Percentiles rank a stretch among this genome's conserved stretches.
These are phyloP conservation scores for Umbelopsis ramanniana DNA, from an alignment of 192 early-diverging fungal species.

Conservation along the genomic window DNA sequence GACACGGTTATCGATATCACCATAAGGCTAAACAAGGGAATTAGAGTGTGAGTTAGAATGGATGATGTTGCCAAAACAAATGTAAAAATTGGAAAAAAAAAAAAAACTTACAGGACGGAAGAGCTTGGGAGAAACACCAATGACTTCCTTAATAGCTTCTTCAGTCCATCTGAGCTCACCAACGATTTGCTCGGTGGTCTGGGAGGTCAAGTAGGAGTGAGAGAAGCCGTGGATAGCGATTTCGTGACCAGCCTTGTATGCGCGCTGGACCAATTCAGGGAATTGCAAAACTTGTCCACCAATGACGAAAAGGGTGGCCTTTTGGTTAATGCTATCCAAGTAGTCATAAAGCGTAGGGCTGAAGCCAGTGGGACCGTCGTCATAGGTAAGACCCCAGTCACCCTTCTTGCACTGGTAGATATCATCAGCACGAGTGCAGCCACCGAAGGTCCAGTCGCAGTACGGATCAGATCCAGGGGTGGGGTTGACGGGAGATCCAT, in stretches of 20 bases:
- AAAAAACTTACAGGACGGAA: constrained; percentile 54
- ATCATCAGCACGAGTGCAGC: constrained; percentile 50
- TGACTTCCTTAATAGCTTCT: constrained; percentile 50
- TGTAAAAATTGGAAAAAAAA: no score
- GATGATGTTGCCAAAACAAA: no score
- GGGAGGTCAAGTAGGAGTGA: constrained; percentile 53
- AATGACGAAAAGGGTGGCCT: constrained; percentile 55
- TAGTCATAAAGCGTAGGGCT: constrained; percentile 48
- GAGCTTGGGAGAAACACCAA: constrained; percentile 57
- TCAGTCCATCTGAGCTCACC: constrained; percentile 65
- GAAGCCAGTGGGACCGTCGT: constrained; percentile 53
- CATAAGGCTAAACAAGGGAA: constrained; percentile 51
- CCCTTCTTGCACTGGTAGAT: constrained; percentile 53
- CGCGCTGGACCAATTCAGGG: constrained; percentile 45
- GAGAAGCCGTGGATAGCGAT: constrained; percentile 67
- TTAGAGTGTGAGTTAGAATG: background rate
- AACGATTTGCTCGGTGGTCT: constrained; percentile 67
- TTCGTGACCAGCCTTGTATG: constrained; percentile 45
- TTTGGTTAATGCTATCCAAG: constrained; percentile 39
- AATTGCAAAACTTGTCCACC: constrained; percentile 52
- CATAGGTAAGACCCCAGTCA: constrained; percentile 53
- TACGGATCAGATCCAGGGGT: constrained; percentile 35
- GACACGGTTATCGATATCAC: constrained; percentile 71
- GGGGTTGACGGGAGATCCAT: constrained; percentile 19
- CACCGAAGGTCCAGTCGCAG: constrained; percentile 56